Conservation (phyloP, 2,329 filamentous ascomycete species). For the Rosellinia necatrix region DNA sequence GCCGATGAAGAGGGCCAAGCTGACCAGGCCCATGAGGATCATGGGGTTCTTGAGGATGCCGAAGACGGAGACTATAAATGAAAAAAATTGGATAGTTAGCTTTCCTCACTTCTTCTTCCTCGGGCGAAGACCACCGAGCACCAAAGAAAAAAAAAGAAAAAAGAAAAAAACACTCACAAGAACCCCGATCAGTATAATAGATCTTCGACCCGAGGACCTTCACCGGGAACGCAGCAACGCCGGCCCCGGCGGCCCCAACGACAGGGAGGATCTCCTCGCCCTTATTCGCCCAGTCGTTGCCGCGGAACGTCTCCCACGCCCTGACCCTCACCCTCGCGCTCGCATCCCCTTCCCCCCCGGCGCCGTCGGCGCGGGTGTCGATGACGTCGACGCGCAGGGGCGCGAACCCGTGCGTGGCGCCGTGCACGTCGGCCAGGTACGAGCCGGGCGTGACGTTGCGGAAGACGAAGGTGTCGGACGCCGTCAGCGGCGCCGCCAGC, state of each 20-base stretch:
- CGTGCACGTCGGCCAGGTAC: constrained; percentile 83
- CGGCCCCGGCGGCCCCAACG: constrained; percentile 33
- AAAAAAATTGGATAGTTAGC: constrained; percentile 12
- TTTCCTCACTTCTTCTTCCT: neutral
- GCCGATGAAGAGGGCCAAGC: constrained; percentile 81
- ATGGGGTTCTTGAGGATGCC: constrained; percentile 91
- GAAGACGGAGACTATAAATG: constrained; percentile 71
- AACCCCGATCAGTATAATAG: constrained; percentile 76
- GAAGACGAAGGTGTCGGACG: constrained; percentile 76
- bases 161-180: too few relatives aligned
- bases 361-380: constrained; percentile 43
- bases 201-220: constrained; percentile 67
- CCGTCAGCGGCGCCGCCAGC: constrained; percentile 65
- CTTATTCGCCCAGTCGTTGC: constrained; percentile 88
- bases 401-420: constrained; percentile 73
- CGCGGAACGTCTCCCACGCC: constrained; percentile 84
- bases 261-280: constrained; percentile 61
- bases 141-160: too few relatives aligned
- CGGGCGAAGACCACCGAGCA: too few relatives aligned
- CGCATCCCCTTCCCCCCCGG: neutral
- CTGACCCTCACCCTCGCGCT: constrained; percentile 56
- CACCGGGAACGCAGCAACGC: constrained; percentile 58
- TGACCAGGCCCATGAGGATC: constrained; percentile 89
- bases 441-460: constrained; percentile 70
- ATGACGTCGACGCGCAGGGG: constrained; percentile 79